phyloP scores from a whole-genome alignment of 306 rosid species.

The Prunus campanulata region DNA sequence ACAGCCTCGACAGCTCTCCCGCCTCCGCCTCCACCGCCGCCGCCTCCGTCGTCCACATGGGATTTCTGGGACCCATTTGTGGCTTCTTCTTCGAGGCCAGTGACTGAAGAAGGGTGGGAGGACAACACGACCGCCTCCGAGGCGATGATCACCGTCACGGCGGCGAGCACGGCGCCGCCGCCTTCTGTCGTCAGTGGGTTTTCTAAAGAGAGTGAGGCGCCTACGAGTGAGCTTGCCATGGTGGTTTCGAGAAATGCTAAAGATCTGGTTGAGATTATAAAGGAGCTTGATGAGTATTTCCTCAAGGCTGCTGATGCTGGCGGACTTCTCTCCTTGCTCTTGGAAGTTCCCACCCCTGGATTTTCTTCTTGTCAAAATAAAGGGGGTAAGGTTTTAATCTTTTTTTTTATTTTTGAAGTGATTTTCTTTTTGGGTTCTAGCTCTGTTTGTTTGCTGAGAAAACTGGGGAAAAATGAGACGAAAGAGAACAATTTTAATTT shows the following conservation, averaged over 20 bases:
- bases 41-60: conserved; percentile 63
- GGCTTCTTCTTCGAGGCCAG: conserved; percentile 53
- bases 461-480: background rate
- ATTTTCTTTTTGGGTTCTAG: background rate
- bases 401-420: background rate
- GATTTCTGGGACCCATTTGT: conserved; percentile 98
- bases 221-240: conserved; percentile 68
- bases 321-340: conserved; percentile 55
- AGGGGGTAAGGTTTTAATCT: conserved; percentile 42
- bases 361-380: conserved; percentile 49
- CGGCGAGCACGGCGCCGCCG: conserved; percentile 56
- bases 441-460: background rate
- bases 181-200: conserved; percentile 59
- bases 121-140: conserved; percentile 62
- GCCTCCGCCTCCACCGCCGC: conserved; percentile 48
- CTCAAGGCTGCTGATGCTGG: conserved; percentile 91
- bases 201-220: conserved; percentile 43
- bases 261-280: conserved; percentile 77
- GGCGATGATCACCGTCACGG: conserved; percentile 46
- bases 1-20: conserved; percentile 65
- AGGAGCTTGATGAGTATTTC: conserved; percentile 91
- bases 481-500: background rate
- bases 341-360: conserved; percentile 69
- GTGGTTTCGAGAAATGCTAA: conserved; percentile 75
- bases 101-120: conserved; percentile 85